These are phyloP conservation scores for Colletotrichum viniferum DNA, from an alignment of 2,329 filamentous ascomycete genomes.

Conservation along the genomic window DNA sequence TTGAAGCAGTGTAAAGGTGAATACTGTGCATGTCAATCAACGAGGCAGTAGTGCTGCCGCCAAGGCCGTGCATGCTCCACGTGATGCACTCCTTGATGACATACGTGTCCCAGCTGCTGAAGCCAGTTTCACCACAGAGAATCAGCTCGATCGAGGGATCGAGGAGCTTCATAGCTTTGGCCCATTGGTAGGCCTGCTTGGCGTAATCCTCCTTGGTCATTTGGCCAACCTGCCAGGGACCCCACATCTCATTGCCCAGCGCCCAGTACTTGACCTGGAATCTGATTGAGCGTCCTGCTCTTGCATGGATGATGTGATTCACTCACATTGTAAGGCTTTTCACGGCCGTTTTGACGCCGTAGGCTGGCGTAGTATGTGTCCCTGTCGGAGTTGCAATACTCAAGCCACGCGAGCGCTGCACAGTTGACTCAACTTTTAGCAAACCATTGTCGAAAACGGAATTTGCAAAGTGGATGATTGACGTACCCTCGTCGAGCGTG, in stretches of 20 bases:
- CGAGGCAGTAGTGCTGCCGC: conserved; percentile 33
- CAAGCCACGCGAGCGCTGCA: conserved; percentile 74
- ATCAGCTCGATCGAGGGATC: conserved; percentile 74
- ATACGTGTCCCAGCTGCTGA: conserved; percentile 73
- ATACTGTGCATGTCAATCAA: conserved; percentile 83
- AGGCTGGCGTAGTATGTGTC: conserved; percentile 85
- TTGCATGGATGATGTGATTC: background rate
- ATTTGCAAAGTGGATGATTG: background rate
- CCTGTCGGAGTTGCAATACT: conserved; percentile 82
- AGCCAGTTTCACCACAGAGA: conserved; percentile 75
- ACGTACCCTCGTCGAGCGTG: conserved; percentile 44
- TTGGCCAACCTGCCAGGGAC: conserved; percentile 70
- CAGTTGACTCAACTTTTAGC: background rate
- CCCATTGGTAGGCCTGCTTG: conserved; percentile 72
- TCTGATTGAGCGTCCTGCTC: background rate
- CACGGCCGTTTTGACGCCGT: conserved; percentile 74
- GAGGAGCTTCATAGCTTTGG: conserved; percentile 72
- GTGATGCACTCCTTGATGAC: conserved; percentile 72
- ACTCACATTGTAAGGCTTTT: conserved; percentile 71
- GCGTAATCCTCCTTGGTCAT: conserved; percentile 74
- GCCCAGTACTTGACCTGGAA: conserved; percentile 80
- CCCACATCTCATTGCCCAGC: conserved; percentile 77
- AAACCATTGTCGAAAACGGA: background rate
- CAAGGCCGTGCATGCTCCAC: conserved; percentile 36
- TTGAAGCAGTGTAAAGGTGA: conserved; percentile 74